phyloP scores from a whole-genome alignment of 805 yeast species.

The Wickerhamiella galacta region DNA sequence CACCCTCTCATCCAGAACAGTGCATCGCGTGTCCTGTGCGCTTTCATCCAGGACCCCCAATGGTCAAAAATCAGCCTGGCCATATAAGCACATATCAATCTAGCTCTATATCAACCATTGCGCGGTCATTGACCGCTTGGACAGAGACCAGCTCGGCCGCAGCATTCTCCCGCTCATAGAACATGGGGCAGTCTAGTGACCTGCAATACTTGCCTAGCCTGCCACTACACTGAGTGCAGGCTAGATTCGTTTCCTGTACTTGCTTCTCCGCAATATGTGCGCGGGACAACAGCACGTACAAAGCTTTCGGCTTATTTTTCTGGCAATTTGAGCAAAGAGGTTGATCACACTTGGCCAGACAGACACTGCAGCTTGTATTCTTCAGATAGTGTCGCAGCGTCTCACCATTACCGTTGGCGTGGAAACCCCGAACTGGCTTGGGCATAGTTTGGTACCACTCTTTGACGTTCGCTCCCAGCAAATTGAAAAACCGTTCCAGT shows the following conservation, averaged over 20 bases:
- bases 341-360: constrained; percentile 5
- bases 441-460: constrained; percentile 68
- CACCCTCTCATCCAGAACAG: constrained; percentile 91
- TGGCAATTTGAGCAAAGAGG: constrained; percentile 6
- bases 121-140: not conserved
- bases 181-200: constrained; percentile 13
- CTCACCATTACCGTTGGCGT: not conserved
- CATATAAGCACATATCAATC: no score
- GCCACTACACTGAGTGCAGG: constrained; percentile 11
- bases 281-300: constrained; percentile 7
- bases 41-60: constrained; percentile 73
- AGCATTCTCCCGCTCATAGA: constrained; percentile 9
- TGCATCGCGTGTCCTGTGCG: constrained; percentile 45
- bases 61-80: constrained; percentile 38
- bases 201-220: constrained; percentile 6
- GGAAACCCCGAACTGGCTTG: constrained; percentile 1
- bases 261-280: constrained; percentile 3
- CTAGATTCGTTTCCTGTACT: constrained; percentile 1
- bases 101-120: not conserved
- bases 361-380: constrained; percentile 9
- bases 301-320: constrained; percentile 5
- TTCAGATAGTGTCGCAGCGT: constrained; percentile 3
- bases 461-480: constrained; percentile 65
- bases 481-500: constrained; percentile 60
- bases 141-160: constrained; percentile 1